A percentile compares a stretch with the other conserved stretches of the same genome.
phyloP scores from a whole-genome alignment of 1,284 basidiomycete species.

The Leucoagaricus sp. region DNA sequence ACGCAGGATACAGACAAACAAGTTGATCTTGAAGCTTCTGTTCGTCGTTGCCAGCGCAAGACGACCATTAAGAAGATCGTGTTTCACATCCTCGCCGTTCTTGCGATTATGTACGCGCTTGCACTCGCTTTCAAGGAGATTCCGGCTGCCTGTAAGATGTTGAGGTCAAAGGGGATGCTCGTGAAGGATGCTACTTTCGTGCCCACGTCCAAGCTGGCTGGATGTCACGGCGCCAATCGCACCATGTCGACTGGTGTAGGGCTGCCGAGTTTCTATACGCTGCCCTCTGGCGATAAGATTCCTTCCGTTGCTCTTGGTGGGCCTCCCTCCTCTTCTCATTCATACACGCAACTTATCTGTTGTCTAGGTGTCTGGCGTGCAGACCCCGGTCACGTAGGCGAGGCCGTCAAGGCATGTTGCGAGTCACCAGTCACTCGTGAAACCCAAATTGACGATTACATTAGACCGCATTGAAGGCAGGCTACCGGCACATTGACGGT shows the following conservation, averaged over 20 bases:
- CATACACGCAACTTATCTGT: not conserved
- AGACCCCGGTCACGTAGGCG: constrained; percentile 52
- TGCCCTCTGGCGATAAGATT: constrained; percentile 64
- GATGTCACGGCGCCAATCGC: constrained; percentile 12
- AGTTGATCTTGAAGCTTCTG: not conserved
- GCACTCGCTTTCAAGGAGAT: constrained; percentile 12
- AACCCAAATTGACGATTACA: not conserved
- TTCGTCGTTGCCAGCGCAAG: not conserved
- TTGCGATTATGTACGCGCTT: constrained; percentile 17
- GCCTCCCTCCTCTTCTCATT: not conserved
- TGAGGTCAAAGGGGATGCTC: not conserved
- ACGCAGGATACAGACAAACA: constrained; percentile 3
- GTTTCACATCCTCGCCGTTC: constrained; percentile 14
- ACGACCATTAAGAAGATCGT: constrained; percentile 12
- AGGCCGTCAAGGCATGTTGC: constrained; percentile 52
- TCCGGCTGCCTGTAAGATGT: constrained; percentile 10
- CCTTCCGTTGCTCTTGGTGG: constrained; percentile 62
- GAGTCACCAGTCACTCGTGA: not conserved
- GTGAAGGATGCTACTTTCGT: not conserved
- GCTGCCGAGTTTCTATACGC: constrained; percentile 50
- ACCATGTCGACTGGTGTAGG: constrained; percentile 14
- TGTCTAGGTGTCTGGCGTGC: constrained; percentile 63
- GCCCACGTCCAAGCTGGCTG: not conserved
- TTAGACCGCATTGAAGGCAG: constrained; percentile 54
- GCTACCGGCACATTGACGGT: constrained; percentile 78